Conservation (phyloP, 2,329 filamentous ascomycete genomes). For the Clarireedia paspali region DNA sequence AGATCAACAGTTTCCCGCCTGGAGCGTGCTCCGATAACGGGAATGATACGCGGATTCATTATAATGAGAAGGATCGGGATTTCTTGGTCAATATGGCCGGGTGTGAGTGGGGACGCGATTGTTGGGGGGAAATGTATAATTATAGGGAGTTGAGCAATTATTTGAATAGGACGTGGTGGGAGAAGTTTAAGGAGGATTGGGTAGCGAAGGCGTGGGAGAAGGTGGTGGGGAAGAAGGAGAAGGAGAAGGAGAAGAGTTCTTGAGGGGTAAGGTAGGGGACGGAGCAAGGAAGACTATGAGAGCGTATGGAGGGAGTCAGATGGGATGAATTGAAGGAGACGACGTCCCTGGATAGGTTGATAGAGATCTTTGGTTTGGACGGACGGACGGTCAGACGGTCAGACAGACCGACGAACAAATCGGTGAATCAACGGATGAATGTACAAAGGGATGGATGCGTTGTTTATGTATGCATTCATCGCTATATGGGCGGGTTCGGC, state of each 20-base stretch:
- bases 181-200: constrained; percentile 61
- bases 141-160: constrained; percentile 87
- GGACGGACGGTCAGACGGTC: not conserved
- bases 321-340: not conserved
- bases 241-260: constrained; percentile 15
- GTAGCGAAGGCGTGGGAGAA: constrained; percentile 50
- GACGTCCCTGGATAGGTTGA: too few relatives aligned
- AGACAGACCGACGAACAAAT: not conserved
- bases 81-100: constrained; percentile 98
- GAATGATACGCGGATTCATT: constrained; percentile 74
- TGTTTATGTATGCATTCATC: too few relatives aligned
- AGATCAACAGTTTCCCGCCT: constrained; percentile 88
- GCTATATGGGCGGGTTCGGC: too few relatives aligned
- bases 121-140: constrained; percentile 96
- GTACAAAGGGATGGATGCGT: too few relatives aligned
- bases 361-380: not conserved
- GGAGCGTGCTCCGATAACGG: constrained; percentile 78
- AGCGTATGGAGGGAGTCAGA: not conserved
- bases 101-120: constrained; percentile 93
- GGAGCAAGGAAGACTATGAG: not conserved
- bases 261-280: not conserved
- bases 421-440: not conserved
- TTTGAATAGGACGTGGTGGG: constrained; percentile 78
- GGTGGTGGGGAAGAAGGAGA: constrained; percentile 45
- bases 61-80: constrained; percentile 75